Conservation (phyloP, 2,329 filamentous ascomycete species). For the Neoscytalidium dimidiatum region DNA sequence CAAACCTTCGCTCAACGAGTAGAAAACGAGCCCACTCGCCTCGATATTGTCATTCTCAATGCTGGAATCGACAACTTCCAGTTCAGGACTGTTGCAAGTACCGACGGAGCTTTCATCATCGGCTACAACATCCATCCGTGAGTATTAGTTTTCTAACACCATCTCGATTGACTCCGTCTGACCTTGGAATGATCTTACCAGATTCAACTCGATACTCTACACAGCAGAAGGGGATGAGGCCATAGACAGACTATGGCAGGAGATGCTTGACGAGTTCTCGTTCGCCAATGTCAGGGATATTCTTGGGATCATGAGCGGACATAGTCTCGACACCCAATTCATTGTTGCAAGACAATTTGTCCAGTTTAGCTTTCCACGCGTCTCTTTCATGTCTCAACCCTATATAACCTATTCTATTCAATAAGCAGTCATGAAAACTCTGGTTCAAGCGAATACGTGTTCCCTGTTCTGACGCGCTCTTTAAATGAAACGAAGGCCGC, state of each 20-base stretch:
- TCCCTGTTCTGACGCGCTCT: no score
- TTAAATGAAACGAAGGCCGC: no score
- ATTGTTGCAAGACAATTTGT: no score
- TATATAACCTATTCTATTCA: no score
- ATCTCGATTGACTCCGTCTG: background rate
- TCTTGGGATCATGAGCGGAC: no score
- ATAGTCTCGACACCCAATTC: no score
- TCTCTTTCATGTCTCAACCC: no score
- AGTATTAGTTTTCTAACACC: background rate
- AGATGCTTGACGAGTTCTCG: background rate
- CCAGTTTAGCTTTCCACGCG: no score
- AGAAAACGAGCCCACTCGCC: conserved; percentile 11
- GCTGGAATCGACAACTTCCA: conserved; percentile 29
- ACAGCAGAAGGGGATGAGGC: background rate
- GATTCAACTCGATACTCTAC: background rate
- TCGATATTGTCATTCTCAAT: conserved; percentile 38
- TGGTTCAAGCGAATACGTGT: no score
- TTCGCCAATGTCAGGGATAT: background rate
- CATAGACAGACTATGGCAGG: background rate
- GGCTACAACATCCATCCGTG: background rate
- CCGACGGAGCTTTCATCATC: conserved; percentile 13
- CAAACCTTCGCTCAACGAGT: background rate
- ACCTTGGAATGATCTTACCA: background rate
- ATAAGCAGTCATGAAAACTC: no score
- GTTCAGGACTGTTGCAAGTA: conserved; percentile 24